Base-by-base conservation (phyloP, 805 yeast species). In the Hemisphaericaspora nanyangensis region DNA sequence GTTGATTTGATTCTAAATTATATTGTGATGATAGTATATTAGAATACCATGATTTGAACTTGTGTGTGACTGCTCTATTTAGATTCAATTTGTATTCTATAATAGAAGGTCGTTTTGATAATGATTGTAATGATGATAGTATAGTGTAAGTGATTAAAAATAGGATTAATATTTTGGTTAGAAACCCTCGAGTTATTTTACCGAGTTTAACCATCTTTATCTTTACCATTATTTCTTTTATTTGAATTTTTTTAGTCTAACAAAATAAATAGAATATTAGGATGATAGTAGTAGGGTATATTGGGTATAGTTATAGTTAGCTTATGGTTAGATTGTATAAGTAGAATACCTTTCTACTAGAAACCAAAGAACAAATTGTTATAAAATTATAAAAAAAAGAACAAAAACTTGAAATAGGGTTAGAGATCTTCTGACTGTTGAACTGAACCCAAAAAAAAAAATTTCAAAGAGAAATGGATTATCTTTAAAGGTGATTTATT, bases 21-120 rank as follows among this genome's bases (percentile, higher is more conserved):
- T 38, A 50, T n/a, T 46, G 30, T 5, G 48, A 37, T 7, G 46
- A 35, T n/a, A 58, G 40, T 18, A 54, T 41, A 32, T 55, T 52
- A 22, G 44, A 39, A 22, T 47, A 49, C 48, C 48, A 50, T 8
- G 31, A 13, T 8, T 47, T 45, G 29, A 55, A 46, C 22, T 49
- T 47, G 11, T 49, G 34, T 29, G 49, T 49, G 3, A 57, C 37
- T 10, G 43, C 11, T 24, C 41, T 36, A 29, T 56, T 49, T 5
- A 54, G 27, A 12, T 43, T 40, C 8, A 35, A 17, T 13, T 44
- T 46, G 29, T 50, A 48, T 25, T 42, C 46, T 17, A 32, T 38
- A 13, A 50, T 30, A 22, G 40, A 17, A 5, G 48, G 48, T 22
- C 32, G 29, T 25, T 34, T 19, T 12, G 44, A 32, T 7, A 45